Evolutionary conservation across 2,329 filamentous ascomycete genomes (phyloP).

Genomic region (Fusarium denticulatum): DNA sequence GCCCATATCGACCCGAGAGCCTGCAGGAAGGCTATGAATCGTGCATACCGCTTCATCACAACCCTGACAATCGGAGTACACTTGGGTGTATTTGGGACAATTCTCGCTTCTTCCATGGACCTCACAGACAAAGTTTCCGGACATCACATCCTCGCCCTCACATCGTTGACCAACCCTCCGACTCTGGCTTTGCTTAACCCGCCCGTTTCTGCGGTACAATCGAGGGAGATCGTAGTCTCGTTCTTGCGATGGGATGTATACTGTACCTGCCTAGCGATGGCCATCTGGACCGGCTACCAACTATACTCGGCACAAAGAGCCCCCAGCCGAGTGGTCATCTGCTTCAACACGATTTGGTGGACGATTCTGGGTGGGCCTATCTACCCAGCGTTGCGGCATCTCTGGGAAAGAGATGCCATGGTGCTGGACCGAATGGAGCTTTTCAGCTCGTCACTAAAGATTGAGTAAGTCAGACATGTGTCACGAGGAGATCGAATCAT

Average conservation of each 20-base stretch:
- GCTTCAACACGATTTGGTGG: neutral
- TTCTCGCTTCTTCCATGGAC: conserved; percentile 1
- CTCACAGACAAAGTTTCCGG: conserved; percentile 6
- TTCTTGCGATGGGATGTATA: conserved; percentile 39
- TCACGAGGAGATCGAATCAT: neutral
- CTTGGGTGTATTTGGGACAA: conserved; percentile 8
- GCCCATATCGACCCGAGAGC: neutral
- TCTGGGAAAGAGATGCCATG: conserved; percentile 25
- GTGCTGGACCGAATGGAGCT: neutral
- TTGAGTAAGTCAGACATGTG: neutral
- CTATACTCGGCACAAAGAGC: neutral
- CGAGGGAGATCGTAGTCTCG: conserved; percentile 27
- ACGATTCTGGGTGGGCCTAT: conserved; percentile 28
- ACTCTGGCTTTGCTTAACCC: conserved; percentile 24
- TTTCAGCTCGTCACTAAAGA: neutral
- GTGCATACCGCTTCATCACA: conserved; percentile 21
- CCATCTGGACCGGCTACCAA: conserved; percentile 29
- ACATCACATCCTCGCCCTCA: conserved; percentile 20
- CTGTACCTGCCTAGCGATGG: conserved; percentile 29
- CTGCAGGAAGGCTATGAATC: neutral
- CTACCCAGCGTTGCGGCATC: conserved; percentile 25
- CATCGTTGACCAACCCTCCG: conserved; percentile 20
- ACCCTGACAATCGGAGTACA: conserved; percentile 1
- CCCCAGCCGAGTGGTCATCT: neutral
- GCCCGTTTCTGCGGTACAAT: conserved; percentile 3